Base-by-base conservation (phyloP, 768 basidiomycete species). In the Sarcomyxa edulis region DNA sequence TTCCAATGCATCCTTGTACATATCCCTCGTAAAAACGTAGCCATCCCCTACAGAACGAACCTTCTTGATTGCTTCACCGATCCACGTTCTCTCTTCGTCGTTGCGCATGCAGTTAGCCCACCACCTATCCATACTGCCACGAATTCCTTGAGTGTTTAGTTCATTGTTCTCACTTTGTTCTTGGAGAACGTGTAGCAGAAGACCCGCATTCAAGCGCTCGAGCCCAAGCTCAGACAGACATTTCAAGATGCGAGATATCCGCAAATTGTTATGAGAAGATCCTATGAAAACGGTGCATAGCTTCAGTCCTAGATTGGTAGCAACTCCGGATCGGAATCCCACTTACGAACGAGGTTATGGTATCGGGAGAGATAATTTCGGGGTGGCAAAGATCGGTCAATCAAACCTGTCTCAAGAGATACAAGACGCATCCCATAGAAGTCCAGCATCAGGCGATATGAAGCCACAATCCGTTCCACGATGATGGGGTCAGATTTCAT, bases 381-480 rank as follows among this genome's bases (percentile, higher is more conserved):
- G 23, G 74, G 75, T 22, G 64, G 67, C 37, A 63, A 37, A 12
- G 64, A 60, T 26, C 84, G 77, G 21, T 65, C 67, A 11, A 87
- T 48, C 18, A 80, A 66, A 3, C 84, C 84, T 0, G 80, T 76
- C 27, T 76, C 69, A 18, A 59, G 48, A 24, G 71, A 72, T 27
- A 77, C 58, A 22, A 87, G 69, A 20, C 65, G 64, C 81, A 87
- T 84, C 16, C 84, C 85, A 51, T 84, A 88, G 61, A 88, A 87
- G 54, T 83, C 81, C 19, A 88, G 71, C 80, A 90, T 84, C 48
- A 87, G 69, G 45, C 57, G 62, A 55, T 86, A 87, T 14, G 84
- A 85, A 20, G 56, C 58, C 4, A 78, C 38, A 21, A 86, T 48
- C 26, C 81, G 74, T 40, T 59, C 44, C 33, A 78, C 56, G 30